Percentiles rank a stretch among this genome's conserved stretches.
Evolutionary conservation across 2,329 filamentous ascomycete genomes (phyloP).

Genomic region (Cladobotryum mycophilum): DNA sequence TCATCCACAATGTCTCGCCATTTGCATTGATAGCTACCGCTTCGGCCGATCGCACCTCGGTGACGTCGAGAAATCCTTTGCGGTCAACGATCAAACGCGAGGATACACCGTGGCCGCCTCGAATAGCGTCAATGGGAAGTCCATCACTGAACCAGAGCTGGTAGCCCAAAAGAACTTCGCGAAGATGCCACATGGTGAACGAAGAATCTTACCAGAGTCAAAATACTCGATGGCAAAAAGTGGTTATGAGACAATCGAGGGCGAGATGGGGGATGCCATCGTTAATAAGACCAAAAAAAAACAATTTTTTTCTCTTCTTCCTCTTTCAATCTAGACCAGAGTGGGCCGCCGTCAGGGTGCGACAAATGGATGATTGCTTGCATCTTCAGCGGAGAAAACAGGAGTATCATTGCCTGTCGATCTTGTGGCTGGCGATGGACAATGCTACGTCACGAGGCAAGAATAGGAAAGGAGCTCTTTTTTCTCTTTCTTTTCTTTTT

Average conservation of each 20-base stretch:
- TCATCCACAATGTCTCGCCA: constrained; percentile 6
- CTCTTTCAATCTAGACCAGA: no score
- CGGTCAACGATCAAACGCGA: constrained; percentile 7
- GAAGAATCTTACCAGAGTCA: neutral
- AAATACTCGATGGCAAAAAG: neutral
- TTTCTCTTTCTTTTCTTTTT: no score
- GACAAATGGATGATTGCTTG: no score
- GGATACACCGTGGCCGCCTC: constrained; percentile 5
- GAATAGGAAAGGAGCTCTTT: no score
- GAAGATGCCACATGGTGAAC: constrained; percentile 9
- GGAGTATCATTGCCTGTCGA: no score
- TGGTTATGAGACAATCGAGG: neutral
- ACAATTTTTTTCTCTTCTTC: no score
- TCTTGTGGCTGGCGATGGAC: no score
- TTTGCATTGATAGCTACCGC: constrained; percentile 6
- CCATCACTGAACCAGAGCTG: constrained; percentile 13
- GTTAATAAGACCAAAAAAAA: no score
- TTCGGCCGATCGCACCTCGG: constrained; percentile 4
- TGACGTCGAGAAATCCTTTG: constrained; percentile 9
- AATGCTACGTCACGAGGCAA: no score
- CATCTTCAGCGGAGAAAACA: no score
- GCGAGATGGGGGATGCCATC: neutral
- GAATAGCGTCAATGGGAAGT: neutral
- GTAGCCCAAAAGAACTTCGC: neutral
- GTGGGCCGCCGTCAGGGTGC: no score